Conservation (phyloP, 352 stramenopile species). For the Phytophthora parvispora region DNA sequence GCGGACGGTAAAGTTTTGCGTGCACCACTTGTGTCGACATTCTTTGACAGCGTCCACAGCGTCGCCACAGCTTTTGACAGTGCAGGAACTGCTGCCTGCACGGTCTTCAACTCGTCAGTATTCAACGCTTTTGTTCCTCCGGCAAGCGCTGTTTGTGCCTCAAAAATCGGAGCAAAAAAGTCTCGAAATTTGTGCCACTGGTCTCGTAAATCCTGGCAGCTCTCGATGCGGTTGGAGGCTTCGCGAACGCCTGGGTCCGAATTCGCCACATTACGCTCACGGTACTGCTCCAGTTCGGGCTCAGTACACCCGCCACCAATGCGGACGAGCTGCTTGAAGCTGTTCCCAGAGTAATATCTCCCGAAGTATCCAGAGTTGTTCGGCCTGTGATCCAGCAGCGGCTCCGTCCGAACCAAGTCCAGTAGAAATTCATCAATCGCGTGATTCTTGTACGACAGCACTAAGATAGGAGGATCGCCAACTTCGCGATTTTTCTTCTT, state of each 20-base stretch:
- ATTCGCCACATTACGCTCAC: slow-evolving; percentile 42
- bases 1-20: neutral
- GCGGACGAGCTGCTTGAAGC: slow-evolving; percentile 63
- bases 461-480: slow-evolving; percentile 79
- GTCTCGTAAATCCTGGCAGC: slow-evolving; percentile 40
- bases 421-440: slow-evolving; percentile 89
- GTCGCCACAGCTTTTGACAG: slow-evolving; percentile 26
- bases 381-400: slow-evolving; percentile 34
- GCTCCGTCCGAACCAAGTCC: slow-evolving; percentile 75
- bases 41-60: slow-evolving; percentile 21
- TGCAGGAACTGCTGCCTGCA: slow-evolving; percentile 37
- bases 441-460: slow-evolving; percentile 93
- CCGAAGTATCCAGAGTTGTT: slow-evolving; percentile 12
- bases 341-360: slow-evolving; percentile 30
- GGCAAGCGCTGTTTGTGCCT: slow-evolving; percentile 27
- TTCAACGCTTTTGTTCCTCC: neutral
- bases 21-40: neutral
- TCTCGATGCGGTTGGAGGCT: slow-evolving; percentile 39
- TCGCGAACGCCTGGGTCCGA: slow-evolving; percentile 34
- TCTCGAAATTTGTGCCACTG: slow-evolving; percentile 49
- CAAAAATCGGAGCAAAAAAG: slow-evolving; percentile 37
- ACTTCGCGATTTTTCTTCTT: slow-evolving; percentile 71
- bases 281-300: slow-evolving; percentile 55
- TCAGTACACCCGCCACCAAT: slow-evolving; percentile 80
- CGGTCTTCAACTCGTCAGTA: slow-evolving; percentile 22